A percentile compares a stretch with the other conserved stretches of the same genome.
These are phyloP conservation scores for Oryza rufipogon DNA, from an alignment of 176 grass and related monocot species.

Conservation along the genomic window DNA sequence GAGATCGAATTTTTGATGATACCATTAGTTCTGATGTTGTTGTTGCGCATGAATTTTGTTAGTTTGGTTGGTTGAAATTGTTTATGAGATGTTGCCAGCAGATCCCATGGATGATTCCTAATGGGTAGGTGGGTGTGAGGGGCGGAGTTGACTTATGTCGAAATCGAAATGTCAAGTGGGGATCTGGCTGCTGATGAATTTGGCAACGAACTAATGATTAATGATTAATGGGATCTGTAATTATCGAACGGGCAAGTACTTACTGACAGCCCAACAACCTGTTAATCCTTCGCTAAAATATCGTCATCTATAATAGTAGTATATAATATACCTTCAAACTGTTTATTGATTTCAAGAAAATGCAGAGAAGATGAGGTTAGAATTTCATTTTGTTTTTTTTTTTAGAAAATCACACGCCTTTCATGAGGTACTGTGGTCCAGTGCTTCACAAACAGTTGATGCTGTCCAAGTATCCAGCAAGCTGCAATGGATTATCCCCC, in stretches of 20 bases:
- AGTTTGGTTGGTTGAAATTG: constrained; percentile 19
- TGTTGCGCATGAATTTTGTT: not conserved
- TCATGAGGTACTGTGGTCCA: not conserved
- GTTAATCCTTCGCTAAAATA: not conserved
- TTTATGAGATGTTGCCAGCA: constrained; percentile 20
- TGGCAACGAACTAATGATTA: not conserved
- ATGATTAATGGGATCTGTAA: not conserved
- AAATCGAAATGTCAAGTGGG: constrained; percentile 2
- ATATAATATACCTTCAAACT: not conserved
- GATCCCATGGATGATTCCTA: constrained; percentile 19
- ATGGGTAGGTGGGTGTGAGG: constrained; percentile 37
- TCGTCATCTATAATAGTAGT: not conserved
- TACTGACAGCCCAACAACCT: not conserved
- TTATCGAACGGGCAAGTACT: not conserved
- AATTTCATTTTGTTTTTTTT: too few relatives aligned
- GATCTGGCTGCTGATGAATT: constrained; percentile 31
- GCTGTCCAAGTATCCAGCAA: constrained; percentile 32
- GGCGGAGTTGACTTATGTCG: constrained; percentile 26
- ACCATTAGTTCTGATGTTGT: constrained; percentile 9
- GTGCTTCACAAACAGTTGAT: constrained; percentile 1
- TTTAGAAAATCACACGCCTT: constrained; percentile 32
- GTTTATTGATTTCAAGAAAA: constrained; percentile 4
- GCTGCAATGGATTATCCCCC: constrained; percentile 30
- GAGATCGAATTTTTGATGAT: not conserved
- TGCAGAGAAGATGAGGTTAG: constrained; percentile 8